Conservation (phyloP, 768 basidiomycete species). For the Tricholoma saponaceum region DNA sequence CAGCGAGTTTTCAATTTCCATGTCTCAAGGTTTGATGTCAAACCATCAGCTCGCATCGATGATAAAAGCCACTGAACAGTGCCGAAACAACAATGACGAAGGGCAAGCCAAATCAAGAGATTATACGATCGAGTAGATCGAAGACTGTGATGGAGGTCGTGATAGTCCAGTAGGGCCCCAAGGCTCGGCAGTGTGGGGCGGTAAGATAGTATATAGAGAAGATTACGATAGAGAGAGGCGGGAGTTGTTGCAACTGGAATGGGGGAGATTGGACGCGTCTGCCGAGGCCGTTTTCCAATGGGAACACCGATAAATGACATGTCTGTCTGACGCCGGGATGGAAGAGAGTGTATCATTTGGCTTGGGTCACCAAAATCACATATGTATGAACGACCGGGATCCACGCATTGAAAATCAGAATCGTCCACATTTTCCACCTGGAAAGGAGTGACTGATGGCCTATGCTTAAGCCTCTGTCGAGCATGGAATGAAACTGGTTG, state of each 20-base stretch:
- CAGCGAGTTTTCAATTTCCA: constrained; percentile 53
- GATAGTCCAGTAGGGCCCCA: constrained; percentile 45
- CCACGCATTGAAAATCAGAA: constrained; percentile 19
- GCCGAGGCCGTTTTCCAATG: neutral
- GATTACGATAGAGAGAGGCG: constrained; percentile 35
- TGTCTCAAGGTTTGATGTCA: constrained; percentile 49
- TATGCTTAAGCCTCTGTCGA: neutral
- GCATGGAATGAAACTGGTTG: neutral
- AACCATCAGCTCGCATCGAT: constrained; percentile 39
- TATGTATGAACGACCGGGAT: constrained; percentile 18
- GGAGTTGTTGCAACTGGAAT: constrained; percentile 27
- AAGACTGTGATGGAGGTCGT: constrained; percentile 32
- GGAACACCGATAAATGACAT: constrained; percentile 9
- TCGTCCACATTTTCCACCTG: constrained; percentile 20
- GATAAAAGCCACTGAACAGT: constrained; percentile 40
- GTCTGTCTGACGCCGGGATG: constrained; percentile 8
- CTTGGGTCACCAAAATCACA: neutral
- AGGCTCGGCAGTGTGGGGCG: constrained; percentile 26
- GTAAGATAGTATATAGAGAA: constrained; percentile 34
- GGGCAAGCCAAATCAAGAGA: constrained; percentile 40
- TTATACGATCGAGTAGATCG: constrained; percentile 45
- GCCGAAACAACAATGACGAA: constrained; percentile 48
- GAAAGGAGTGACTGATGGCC: constrained; percentile 10
- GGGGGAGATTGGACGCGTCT: neutral
- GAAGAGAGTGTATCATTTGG: neutral